These are phyloP conservation scores for Monilinia vaccinii-corymbosi DNA, from an alignment of 2,329 filamentous ascomycete species.

Conservation along the genomic window DNA sequence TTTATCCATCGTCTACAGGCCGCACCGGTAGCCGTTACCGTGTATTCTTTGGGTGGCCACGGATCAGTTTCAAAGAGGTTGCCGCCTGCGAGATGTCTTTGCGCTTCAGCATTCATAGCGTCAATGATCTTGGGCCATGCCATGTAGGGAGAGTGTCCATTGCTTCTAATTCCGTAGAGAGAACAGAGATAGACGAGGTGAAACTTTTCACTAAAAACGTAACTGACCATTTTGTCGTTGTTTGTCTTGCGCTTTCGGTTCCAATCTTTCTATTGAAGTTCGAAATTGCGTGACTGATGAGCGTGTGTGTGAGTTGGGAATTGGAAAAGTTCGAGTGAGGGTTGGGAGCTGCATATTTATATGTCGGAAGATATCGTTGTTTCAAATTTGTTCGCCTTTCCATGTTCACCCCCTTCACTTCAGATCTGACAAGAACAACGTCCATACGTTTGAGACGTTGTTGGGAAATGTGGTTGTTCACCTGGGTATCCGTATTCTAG, in stretches of 20 bases:
- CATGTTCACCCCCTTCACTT: too few species aligned
- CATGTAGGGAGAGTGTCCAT: neutral
- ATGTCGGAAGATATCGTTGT: too few species aligned
- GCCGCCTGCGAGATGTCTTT: neutral
- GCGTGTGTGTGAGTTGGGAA: too few species aligned
- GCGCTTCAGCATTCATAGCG: neutral
- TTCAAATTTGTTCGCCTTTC: too few species aligned
- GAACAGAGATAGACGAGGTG: neutral
- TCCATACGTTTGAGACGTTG: too few species aligned
- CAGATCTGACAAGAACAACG: too few species aligned
- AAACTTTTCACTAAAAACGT: neutral
- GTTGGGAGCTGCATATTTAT: too few species aligned
- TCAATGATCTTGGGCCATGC: neutral
- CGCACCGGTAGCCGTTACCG: neutral
- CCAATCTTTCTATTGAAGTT: too few species aligned
- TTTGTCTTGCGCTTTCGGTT: neutral
- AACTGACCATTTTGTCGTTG: neutral
- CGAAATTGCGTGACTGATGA: too few species aligned
- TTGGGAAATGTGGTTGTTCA: too few species aligned
- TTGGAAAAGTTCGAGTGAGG: too few species aligned
- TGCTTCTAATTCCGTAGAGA: neutral
- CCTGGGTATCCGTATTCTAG: too few species aligned
- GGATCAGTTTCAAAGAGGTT: neutral
- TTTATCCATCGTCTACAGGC: neutral
- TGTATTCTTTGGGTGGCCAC: neutral